Percentiles rank a stretch among this genome's conserved stretches.
phyloP scores from a whole-genome alignment of 768 basidiomycete species.

The Coprinellus micaceus region DNA sequence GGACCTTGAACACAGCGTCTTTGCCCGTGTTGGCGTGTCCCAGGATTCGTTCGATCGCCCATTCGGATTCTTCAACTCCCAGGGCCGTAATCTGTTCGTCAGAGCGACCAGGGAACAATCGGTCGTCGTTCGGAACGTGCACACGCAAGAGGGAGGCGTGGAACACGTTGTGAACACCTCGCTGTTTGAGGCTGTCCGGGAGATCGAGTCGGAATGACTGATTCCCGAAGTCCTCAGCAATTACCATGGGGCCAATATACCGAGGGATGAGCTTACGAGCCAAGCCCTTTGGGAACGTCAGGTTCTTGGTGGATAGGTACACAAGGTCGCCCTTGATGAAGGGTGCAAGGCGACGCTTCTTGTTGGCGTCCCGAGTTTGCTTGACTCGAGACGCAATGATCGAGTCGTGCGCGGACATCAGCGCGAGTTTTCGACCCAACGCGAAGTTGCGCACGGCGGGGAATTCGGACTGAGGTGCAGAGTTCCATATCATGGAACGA shows the following conservation, averaged over 20 bases:
- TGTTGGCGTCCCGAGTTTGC: conserved; percentile 27
- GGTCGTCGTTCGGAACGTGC: conserved; percentile 32
- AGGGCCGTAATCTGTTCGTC: conserved; percentile 15
- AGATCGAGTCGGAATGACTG: conserved; percentile 14
- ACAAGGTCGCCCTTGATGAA: conserved; percentile 17
- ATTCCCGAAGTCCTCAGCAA: conserved; percentile 15
- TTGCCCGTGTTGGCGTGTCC: conserved; percentile 18
- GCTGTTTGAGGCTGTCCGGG: conserved; percentile 14
- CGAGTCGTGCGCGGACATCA: conserved; percentile 31
- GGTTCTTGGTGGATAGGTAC: conserved; percentile 21
- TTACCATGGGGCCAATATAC: conserved; percentile 21
- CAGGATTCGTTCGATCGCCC: conserved; percentile 23
- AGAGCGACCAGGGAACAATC: conserved; percentile 30
- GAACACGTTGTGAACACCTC: conserved; percentile 18
- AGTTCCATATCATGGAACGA: conserved; percentile 20
- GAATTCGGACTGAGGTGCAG: conserved; percentile 9
- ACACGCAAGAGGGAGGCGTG: conserved; percentile 30
- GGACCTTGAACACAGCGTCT: conserved; percentile 21
- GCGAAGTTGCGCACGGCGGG: conserved; percentile 21
- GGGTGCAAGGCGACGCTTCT: conserved; percentile 13
- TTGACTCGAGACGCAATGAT: conserved; percentile 27
- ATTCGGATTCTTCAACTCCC: conserved; percentile 15
- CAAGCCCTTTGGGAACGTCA: conserved; percentile 16
- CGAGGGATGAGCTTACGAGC: conserved; percentile 21
- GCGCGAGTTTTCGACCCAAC: conserved; percentile 16